Conservation (phyloP, 352 stramenopile species). For the Detonula confervacea region DNA sequence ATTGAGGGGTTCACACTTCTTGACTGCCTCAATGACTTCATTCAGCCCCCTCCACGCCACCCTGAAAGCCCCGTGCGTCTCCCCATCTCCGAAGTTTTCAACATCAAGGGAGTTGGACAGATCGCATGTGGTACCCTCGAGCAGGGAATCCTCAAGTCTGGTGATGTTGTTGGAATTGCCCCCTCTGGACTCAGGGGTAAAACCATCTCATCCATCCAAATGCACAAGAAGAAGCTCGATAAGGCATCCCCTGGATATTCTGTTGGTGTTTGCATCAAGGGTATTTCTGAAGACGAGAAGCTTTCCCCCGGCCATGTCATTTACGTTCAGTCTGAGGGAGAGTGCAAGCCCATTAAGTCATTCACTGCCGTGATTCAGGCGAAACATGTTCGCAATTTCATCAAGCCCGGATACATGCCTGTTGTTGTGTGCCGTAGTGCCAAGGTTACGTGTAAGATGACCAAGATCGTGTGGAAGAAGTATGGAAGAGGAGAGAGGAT, state of each 20-base stretch:
- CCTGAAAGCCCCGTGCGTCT: constrained; percentile 81
- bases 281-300: constrained; percentile 87
- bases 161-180: constrained; percentile 85
- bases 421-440: constrained; percentile 88
- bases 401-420: constrained; percentile 86
- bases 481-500: constrained; percentile 87
- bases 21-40: constrained; percentile 86
- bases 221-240: constrained; percentile 87
- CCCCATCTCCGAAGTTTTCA: constrained; percentile 88
- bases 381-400: constrained; percentile 85
- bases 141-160: constrained; percentile 82
- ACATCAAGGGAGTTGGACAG: constrained; percentile 88
- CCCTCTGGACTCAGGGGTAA: constrained; percentile 80
- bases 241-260: constrained; percentile 85
- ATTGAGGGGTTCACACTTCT: constrained; percentile 74
- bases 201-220: constrained; percentile 88
- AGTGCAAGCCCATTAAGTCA: constrained; percentile 78
- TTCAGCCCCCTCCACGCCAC: constrained; percentile 82
- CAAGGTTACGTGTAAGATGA: constrained; percentile 88
- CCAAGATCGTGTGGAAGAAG: constrained; percentile 88
- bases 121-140: constrained; percentile 87
- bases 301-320: constrained; percentile 83
- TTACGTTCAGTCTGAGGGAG: constrained; percentile 75
- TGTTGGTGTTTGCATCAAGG: constrained; percentile 88
- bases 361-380: constrained; percentile 88